Evolutionary conservation across 129 eudicot genomes (phyloP).

Genomic region (Flaveria bidentis): DNA sequence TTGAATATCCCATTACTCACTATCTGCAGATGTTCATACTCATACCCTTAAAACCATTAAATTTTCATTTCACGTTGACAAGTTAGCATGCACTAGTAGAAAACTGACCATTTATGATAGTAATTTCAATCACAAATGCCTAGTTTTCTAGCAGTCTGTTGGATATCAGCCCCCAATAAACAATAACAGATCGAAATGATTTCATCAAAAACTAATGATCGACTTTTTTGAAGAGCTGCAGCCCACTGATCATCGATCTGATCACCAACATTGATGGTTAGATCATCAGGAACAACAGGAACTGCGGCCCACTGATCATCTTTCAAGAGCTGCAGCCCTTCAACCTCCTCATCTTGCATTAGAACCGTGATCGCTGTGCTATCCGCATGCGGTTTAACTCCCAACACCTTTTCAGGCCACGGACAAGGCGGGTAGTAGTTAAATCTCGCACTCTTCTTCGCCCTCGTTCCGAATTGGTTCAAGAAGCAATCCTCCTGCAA

Average conservation of each 20-base stretch:
- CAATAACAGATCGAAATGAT: too few species aligned
- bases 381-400: slow-evolving; percentile 61
- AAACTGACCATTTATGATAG: too few species aligned
- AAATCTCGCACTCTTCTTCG: slow-evolving; percentile 42
- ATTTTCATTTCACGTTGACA: neutral
- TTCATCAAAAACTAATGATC: too few species aligned
- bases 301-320: slow-evolving; percentile 52
- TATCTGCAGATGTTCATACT: slow-evolving; percentile 36
- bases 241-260: too few species aligned
- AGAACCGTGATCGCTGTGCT: slow-evolving; percentile 47
- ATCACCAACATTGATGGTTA: slow-evolving; percentile 59
- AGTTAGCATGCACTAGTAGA: neutral
- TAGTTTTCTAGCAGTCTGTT: too few species aligned
- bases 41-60: neutral
- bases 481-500: slow-evolving; percentile 51
- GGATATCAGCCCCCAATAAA: too few species aligned
- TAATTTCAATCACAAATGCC: too few species aligned
- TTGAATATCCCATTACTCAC: slow-evolving; percentile 66
- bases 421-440: slow-evolving; percentile 60
- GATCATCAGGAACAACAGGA: slow-evolving; percentile 43
- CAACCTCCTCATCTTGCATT: slow-evolving; percentile 57
- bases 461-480: slow-evolving; percentile 42
- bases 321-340: slow-evolving; percentile 61
- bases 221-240: too few species aligned
- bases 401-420: slow-evolving; percentile 51